Evolutionary conservation across 2,329 filamentous ascomycete genomes (phyloP), one percentile per base, ranked within the genome.

Genomic region (Cercospora sesami): DNA sequence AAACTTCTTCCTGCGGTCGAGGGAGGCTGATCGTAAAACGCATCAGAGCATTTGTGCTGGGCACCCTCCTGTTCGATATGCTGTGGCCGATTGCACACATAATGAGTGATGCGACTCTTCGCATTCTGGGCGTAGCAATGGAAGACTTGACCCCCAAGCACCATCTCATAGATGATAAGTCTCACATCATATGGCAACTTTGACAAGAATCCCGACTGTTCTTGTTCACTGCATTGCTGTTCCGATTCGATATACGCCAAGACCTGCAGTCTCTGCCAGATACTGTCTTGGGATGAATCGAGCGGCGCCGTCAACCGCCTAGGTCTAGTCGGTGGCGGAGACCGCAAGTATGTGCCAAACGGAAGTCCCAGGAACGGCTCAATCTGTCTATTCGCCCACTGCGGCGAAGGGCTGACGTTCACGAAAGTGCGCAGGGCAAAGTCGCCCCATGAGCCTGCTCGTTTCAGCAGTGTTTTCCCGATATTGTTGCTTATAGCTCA

Each of bases 111-210:
- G 18, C 73, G 74, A 26, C 68, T 72, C 39, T 71, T 71, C 28
- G 67, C 68, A n/a, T 72, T 71, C 26, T 67, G 69, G 21, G 69
- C 74, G 10, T 71, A 72, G 28, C 77, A 68, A 53, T 78, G 76
- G 45, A 77, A 71, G 6, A 74, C 69, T 48, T 69, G 72, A 12
- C 72, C 71, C 21, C 76, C 76, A 9, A 77, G 69, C 5, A 77
- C 71, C 68, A 76, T 71, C 18, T 78, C 76, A 63, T 78, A 78
- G 18, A 78, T 77, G 39, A 78, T 74, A 58, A 77, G 63, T 14
- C 76, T 74, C 9, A 78, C 66, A 66, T 78, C 76, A 28, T 76
- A 73, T 3, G 76, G 76, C 26, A 78, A 70, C 48, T 67, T 74
- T 5, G 71, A 65, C 21, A 78, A 58, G 33, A 77, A 74, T 16